phyloP scores from a whole-genome alignment of 2,329 filamentous ascomycete species.

The Emmonsiellopsis sp. region DNA sequence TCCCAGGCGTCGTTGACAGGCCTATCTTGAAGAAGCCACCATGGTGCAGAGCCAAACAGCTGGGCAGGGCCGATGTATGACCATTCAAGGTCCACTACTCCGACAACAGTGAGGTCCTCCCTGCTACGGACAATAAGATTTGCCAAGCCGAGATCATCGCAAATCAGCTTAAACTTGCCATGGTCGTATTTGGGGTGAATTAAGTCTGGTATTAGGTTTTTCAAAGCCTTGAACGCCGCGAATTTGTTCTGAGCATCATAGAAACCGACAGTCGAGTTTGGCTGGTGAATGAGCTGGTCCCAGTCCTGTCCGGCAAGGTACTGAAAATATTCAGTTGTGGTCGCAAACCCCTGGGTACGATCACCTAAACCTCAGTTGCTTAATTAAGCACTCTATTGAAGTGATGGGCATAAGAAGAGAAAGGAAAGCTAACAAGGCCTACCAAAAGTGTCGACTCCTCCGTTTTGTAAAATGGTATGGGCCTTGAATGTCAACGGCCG shows the following conservation, averaged over 20 bases:
- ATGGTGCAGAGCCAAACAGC: constrained; percentile 27
- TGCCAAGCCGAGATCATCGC: constrained; percentile 27
- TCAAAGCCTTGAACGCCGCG: constrained; percentile 19
- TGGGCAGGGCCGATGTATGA: constrained; percentile 29
- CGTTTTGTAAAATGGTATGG: constrained; percentile 22
- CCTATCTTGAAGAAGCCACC: constrained; percentile 27
- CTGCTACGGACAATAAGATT: constrained; percentile 28
- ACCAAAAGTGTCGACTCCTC: constrained; percentile 23
- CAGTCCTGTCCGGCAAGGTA: constrained; percentile 24
- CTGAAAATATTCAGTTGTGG: constrained; percentile 24
- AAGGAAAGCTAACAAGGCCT: constrained; percentile 7
- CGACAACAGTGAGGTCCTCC: constrained; percentile 26
- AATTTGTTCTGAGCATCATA: constrained; percentile 23
- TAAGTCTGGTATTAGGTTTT: constrained; percentile 17
- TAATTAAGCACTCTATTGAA: constrained; percentile 9
- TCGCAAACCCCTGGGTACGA: constrained; percentile 18
- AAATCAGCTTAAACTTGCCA: constrained; percentile 28
- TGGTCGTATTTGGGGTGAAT: constrained; percentile 18
- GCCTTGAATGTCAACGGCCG: constrained; percentile 26
- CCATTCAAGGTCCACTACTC: constrained; percentile 30
- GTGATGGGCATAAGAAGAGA: constrained; percentile 3
- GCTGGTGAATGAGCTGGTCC: constrained; percentile 25
- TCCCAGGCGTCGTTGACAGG: constrained; percentile 21
- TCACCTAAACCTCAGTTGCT: constrained; percentile 15
- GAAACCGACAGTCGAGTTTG: constrained; percentile 21